These are phyloP conservation scores for Epichloe sp. DNA, from an alignment of 2,329 filamentous ascomycete species.

Conservation along the genomic window DNA sequence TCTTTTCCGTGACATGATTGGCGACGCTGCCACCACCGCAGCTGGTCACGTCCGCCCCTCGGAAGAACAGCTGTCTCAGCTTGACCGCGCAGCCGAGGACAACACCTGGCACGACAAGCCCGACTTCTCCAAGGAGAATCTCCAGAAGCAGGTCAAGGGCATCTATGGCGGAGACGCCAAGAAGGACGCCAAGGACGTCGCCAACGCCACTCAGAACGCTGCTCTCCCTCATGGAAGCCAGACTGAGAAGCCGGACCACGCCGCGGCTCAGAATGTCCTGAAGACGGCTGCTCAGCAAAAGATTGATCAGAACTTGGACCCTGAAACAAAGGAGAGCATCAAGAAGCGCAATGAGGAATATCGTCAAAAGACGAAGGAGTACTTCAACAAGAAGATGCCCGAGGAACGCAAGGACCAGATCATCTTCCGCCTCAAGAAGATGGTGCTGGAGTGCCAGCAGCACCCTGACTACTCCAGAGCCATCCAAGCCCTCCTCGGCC, in stretches of 20 bases:
- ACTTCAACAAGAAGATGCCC: slow-evolving; percentile 77
- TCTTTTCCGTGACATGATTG: slow-evolving; percentile 78
- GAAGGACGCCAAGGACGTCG: slow-evolving; percentile 48
- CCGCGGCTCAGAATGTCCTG: slow-evolving; percentile 19
- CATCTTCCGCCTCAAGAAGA: slow-evolving; percentile 89
- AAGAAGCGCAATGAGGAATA: slow-evolving; percentile 31
- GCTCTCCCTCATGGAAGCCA: slow-evolving; percentile 32
- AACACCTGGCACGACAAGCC: slow-evolving; percentile 90
- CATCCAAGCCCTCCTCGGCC: slow-evolving; percentile 70
- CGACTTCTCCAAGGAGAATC: slow-evolving; percentile 53
- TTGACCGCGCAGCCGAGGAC: slow-evolving; percentile 76
- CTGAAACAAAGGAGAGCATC: slow-evolving; percentile 45
- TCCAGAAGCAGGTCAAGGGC: slow-evolving; percentile 56
- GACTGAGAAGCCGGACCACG: slow-evolving; percentile 36
- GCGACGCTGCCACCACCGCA: slow-evolving; percentile 73
- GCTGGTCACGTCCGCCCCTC: slow-evolving; percentile 64
- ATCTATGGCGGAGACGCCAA: slow-evolving; percentile 41
- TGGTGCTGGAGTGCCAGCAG: slow-evolving; percentile 91
- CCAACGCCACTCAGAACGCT: slow-evolving; percentile 42
- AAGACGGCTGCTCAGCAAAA: slow-evolving; percentile 39
- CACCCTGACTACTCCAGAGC: slow-evolving; percentile 88
- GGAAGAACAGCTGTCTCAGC: slow-evolving; percentile 60
- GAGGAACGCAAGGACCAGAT: slow-evolving; percentile 85
- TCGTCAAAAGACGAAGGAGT: slow-evolving; percentile 47
- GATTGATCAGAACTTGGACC: slow-evolving; percentile 48